Conservation (phyloP, 306 rosid genomes). For the Acacia crassicarpa region DNA sequence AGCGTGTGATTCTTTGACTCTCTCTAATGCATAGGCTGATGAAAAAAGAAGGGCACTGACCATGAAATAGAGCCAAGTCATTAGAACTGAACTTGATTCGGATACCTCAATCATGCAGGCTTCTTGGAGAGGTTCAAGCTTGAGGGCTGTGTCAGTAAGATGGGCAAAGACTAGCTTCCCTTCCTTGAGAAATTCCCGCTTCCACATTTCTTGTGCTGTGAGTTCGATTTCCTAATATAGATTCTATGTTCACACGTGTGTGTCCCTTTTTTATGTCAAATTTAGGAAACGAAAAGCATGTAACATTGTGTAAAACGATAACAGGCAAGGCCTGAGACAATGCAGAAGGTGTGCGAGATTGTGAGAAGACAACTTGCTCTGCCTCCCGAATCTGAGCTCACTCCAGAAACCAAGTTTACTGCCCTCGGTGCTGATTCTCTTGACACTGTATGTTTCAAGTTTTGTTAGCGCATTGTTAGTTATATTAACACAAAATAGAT, state of each 20-base stretch:
- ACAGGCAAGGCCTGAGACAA: slow-evolving; percentile 39
- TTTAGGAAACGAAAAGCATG: background rate
- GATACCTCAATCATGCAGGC: slow-evolving; percentile 37
- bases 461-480: too few relatives aligned
- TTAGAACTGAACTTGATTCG: background rate
- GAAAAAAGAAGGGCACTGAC: background rate
- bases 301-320: background rate
- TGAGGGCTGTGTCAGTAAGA: slow-evolving; percentile 33
- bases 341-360: slow-evolving; percentile 46
- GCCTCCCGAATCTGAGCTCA: slow-evolving; percentile 43
- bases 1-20: background rate
- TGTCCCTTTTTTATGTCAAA: background rate
- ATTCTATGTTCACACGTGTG: background rate
- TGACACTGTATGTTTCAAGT: slow-evolving; percentile 43
- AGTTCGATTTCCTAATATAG: slow-evolving; percentile 1
- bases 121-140: slow-evolving; percentile 20
- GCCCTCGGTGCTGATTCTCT: slow-evolving; percentile 67
- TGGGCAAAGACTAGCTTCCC: slow-evolving; percentile 44
- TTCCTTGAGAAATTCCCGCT: slow-evolving; percentile 47
- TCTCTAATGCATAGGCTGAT: background rate
- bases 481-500: background rate
- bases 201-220: slow-evolving; percentile 55
- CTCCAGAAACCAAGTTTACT: slow-evolving; percentile 50
- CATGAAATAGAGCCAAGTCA: background rate
- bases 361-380: slow-evolving; percentile 60